Base-by-base conservation (phyloP, 371 early-diverging fungal species). In the Rhizopus stolonifer region DNA sequence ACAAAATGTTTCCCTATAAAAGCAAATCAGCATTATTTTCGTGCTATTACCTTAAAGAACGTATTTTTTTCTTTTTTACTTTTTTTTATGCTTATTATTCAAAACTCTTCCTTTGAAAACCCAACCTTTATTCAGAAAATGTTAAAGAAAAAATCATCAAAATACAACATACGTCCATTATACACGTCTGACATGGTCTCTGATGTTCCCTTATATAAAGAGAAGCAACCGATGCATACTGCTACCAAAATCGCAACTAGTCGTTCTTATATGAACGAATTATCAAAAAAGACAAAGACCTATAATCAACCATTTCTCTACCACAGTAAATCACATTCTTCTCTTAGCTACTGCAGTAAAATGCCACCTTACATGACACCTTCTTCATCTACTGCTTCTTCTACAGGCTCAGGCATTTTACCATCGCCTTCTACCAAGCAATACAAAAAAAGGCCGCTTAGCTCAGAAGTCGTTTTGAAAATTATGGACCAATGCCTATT, bases 71-170 rank as follows among this genome's bases (percentile, higher is more conserved):
- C 8, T 21, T 42, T 15, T 42, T 21, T 19, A 14, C 19, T 19
- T 19, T 42, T 19, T 42, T 19, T 5, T 21, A 42, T 42, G 42
- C 21, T 19, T 42, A 19, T 42, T 13, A 21, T 9, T 7, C 34
- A 42, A 31, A 34, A 49, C n/a, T 38, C 49, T 15, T 25, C 54
- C 11, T 54, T 58, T 51, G 59, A 64, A 42, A 50, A 25, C 24
- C 55, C 64, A 36, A 53, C 49, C 26, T 64, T 64, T 39, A 24
- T 64, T 19, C 54, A 64, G 54, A 64, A 58, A 32, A 50, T 64
- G 1, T 29, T 58, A 19, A 54, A 49, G 47, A 58, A 58, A 31
- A 52, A 46, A 13, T 50, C 57, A 18, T 54, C 54, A 19, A 63
- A 63, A 46, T 26, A 46, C 11, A 43, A 50, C 23, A 51, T 33